phyloP scores from a whole-genome alignment of 2,329 filamentous ascomycete species.

The Epichloe gansuensis region DNA sequence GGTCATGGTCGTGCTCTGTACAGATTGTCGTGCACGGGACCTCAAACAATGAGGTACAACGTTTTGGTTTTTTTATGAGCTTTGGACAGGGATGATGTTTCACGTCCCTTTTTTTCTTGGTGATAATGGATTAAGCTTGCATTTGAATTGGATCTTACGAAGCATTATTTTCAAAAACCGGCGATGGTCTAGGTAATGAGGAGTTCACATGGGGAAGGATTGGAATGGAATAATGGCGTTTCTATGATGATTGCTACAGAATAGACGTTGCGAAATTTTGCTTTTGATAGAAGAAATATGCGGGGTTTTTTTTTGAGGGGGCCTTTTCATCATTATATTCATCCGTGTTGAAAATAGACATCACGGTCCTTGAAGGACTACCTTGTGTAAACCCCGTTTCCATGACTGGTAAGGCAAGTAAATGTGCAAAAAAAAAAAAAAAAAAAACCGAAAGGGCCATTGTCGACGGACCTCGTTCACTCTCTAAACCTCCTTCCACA shows the following conservation, averaged over 20 bases:
- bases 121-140: not conserved
- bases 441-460: not conserved
- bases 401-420: not conserved
- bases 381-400: not conserved
- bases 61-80: not conserved
- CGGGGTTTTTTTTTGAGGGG: not conserved
- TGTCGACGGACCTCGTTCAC: not conserved
- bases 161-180: not conserved
- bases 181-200: not conserved
- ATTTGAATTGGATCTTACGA: constrained; percentile 1
- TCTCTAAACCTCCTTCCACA: too few species aligned
- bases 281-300: not conserved
- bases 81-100: not conserved
- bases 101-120: not conserved
- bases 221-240: not conserved
- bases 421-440: not conserved
- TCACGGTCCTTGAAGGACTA: not conserved
- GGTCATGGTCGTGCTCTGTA: constrained; percentile 46
- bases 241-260: not conserved
- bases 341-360: not conserved
- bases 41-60: constrained; percentile 35
- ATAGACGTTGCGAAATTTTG: not conserved
- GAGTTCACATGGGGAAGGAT: not conserved
- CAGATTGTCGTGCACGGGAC: constrained; percentile 46
- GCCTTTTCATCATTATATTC: not conserved